phyloP scores from a whole-genome alignment of 768 basidiomycete genomes.

The Russula sp. region DNA sequence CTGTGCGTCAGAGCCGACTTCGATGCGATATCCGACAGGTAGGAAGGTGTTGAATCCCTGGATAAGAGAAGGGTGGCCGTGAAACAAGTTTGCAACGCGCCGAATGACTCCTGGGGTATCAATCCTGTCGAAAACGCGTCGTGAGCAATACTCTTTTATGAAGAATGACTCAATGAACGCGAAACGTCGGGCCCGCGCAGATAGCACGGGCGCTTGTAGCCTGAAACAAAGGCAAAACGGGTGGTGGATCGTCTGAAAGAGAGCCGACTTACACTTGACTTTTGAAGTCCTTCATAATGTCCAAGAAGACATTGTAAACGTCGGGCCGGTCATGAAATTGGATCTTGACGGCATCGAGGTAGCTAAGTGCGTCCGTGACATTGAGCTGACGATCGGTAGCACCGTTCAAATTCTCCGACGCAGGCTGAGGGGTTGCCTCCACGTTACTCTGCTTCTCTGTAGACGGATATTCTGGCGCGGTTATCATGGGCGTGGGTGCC shows the following conservation, averaged over 20 bases:
- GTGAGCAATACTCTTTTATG: neutral
- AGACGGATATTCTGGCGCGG: neutral
- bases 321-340: constrained; percentile 53
- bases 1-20: constrained; percentile 60
- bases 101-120: constrained; percentile 97
- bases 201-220: neutral
- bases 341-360: constrained; percentile 57
- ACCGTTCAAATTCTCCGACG: constrained; percentile 7
- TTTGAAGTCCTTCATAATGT: constrained; percentile 75
- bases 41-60: constrained; percentile 99
- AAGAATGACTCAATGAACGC: neutral
- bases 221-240: neutral
- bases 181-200: neutral
- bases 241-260: neutral
- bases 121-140: constrained; percentile 47
- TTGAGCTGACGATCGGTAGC: constrained; percentile 41
- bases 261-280: constrained; percentile 42
- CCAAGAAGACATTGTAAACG: constrained; percentile 56
- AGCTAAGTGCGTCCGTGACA: constrained; percentile 54
- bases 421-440: constrained; percentile 3
- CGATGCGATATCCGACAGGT: constrained; percentile 90
- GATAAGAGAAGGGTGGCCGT: constrained; percentile 83
- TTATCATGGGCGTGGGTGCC: neutral
- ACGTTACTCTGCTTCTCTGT: neutral
- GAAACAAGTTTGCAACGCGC: constrained; percentile 89